Evolutionary conservation across 176 grass and related monocot genomes (phyloP), one percentile per base, ranked within the genome.

Genomic region (Saccharum officinarum): DNA sequence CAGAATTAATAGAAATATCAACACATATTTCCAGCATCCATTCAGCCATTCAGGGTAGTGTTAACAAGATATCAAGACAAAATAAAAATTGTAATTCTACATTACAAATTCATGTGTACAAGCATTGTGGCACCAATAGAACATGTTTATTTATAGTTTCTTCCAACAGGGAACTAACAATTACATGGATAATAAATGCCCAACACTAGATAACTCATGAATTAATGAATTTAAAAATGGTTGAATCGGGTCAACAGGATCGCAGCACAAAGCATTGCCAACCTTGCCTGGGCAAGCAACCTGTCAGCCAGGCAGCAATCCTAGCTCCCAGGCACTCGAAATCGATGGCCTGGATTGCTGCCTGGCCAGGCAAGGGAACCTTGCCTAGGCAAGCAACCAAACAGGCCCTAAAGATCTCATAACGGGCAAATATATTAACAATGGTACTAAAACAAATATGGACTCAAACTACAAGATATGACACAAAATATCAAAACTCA

Each of bases 401-500:
- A 61, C 20, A 57, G 20, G 2, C 57, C 57, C 57, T 11, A 5
- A 61, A 76, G 82, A 80, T 30, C 31, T 69, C 28, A 54, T 10
- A 37, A 75, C 55, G 16, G 23, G 18, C 28, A 82, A 42, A 80
- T 67, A 14, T 40, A n/a, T 11, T 84, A 84, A 33, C 7, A 22
- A 42, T 62, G 9, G 49, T 33, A 11, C 6, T 71, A 54, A 65
- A 67, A 40, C 16, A 81, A 40, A 78, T n/a, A 74, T 22, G 28
- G 69, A 71, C 15, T 47, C n/a, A 62, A 9, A 31, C 70, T 70
- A 39, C 15, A 76, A 65, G 28, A 69, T 1, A 47, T 9, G 10
- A 69, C 55, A 63, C 18, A 76, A 36, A 41, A 72, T 16, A 70
- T 74, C 26, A 87, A 80, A 44, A 17, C 5, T 9, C 52, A 78